These are phyloP conservation scores for Ramaria rubella DNA, from an alignment of 768 basidiomycete species.

Conservation along the genomic window DNA sequence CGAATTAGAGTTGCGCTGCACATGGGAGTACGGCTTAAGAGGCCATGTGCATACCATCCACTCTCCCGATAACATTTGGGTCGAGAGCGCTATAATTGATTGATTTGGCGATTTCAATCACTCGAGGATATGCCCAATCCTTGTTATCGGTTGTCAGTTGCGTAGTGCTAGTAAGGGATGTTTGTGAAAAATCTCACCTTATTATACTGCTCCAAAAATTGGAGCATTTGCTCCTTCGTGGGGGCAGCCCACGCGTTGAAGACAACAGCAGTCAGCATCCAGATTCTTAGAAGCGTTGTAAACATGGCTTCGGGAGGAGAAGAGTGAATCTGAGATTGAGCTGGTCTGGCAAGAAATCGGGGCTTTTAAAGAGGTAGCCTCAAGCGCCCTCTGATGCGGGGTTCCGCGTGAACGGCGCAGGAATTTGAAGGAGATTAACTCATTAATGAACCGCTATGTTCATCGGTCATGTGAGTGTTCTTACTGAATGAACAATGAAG, in stretches of 20 bases:
- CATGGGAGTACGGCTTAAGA: not conserved
- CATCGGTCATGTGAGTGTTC: not conserved
- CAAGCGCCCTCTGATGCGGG: not conserved
- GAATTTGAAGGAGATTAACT: not conserved
- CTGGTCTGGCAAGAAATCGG: not conserved
- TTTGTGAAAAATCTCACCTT: not conserved
- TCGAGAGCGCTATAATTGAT: conserved; percentile 1
- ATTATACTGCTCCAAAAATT: conserved; percentile 1
- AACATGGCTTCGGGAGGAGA: not conserved
- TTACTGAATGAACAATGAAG: not conserved
- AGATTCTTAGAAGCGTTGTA: not conserved
- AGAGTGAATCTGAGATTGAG: not conserved
- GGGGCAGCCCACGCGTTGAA: not conserved
- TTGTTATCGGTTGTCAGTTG: not conserved
- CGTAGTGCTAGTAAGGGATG: too few relatives aligned
- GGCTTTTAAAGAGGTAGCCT: not conserved
- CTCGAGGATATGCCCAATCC: not conserved
- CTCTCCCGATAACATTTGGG: not conserved
- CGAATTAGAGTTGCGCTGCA: not conserved
- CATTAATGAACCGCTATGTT: not conserved
- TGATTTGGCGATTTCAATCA: not conserved
- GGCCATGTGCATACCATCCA: not conserved
- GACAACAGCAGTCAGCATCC: not conserved
- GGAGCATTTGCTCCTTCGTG: not conserved
- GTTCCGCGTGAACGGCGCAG: not conserved